Percentiles rank a stretch among this genome's conserved stretches.
Evolutionary conservation across 1,284 basidiomycete species (phyloP).

Genomic region (Apiotrichum domesticum): DNA sequence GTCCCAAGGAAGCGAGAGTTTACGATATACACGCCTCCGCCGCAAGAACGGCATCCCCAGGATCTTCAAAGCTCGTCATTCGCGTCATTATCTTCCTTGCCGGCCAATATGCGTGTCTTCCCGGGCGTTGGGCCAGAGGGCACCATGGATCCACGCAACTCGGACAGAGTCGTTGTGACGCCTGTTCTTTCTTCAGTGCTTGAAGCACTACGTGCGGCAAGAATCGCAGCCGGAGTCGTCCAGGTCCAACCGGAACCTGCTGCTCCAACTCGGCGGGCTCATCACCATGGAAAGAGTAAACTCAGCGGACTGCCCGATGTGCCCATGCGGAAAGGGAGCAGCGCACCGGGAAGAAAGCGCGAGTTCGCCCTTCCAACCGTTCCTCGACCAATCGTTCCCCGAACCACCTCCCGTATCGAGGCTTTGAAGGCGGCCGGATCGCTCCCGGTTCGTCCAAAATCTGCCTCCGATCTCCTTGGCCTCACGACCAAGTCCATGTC

Average conservation of each 20-base stretch:
- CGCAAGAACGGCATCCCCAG: background rate
- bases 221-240: constrained; percentile 27
- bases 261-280: background rate
- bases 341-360: constrained; percentile 23
- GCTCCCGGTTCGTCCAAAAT: constrained; percentile 35
- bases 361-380: constrained; percentile 28
- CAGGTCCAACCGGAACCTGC: background rate
- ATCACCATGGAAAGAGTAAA: background rate
- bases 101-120: background rate
- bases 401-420: constrained; percentile 25
- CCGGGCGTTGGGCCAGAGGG: background rate
- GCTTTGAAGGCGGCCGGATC: constrained; percentile 16
- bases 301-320: constrained; percentile 2
- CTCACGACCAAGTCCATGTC: constrained; percentile 10
- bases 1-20: constrained; percentile 54
- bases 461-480: constrained; percentile 42
- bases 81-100: background rate
- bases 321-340: constrained; percentile 22
- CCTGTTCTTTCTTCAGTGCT: constrained; percentile 57
- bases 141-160: constrained; percentile 4
- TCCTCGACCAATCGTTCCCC: constrained; percentile 16
- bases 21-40: constrained; percentile 43
- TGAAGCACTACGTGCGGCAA: constrained; percentile 53
- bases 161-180: constrained; percentile 53
- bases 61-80: background rate